Percentiles rank a stretch among this genome's conserved stretches.
Evolutionary conservation across 2,329 filamentous ascomycete genomes (phyloP).

Genomic region (Colletotrichum sp.): DNA sequence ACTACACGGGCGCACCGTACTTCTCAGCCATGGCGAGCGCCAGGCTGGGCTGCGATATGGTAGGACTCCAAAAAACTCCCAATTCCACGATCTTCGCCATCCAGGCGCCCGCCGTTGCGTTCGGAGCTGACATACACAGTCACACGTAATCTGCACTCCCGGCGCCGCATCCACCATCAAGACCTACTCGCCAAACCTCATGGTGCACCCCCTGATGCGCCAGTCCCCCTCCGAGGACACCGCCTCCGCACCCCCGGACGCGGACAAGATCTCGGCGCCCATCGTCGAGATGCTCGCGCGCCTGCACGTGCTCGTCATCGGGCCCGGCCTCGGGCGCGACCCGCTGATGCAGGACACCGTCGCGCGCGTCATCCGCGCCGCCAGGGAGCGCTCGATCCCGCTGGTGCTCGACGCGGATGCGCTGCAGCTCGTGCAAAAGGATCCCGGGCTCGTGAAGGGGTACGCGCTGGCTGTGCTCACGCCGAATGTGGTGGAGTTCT

Average conservation of each 20-base stretch:
- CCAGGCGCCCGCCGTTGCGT: rapidly evolving
- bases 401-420: slow-evolving; percentile 94
- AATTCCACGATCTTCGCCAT: not conserved
- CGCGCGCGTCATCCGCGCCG: slow-evolving; percentile 78
- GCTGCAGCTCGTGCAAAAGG: slow-evolving; percentile 75
- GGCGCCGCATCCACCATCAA: slow-evolving; percentile 90
- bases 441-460: slow-evolving; percentile 78
- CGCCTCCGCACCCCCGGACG: slow-evolving; percentile 54
- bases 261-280: slow-evolving; percentile 65
- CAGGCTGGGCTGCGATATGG: slow-evolving; percentile 88
- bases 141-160: slow-evolving; percentile 94
- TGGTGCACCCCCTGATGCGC: slow-evolving; percentile 97
- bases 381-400: slow-evolving; percentile 73
- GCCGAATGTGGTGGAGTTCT: slow-evolving; percentile 94
- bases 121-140: slow-evolving; percentile 50
- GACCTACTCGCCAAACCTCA: slow-evolving; percentile 95
- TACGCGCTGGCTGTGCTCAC: slow-evolving; percentile 88
- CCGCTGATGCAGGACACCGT: slow-evolving; percentile 88
- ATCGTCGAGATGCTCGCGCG: slow-evolving; percentile 84
- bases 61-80: slow-evolving; percentile 39
- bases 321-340: slow-evolving; percentile 90
- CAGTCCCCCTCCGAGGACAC: slow-evolving; percentile 60
- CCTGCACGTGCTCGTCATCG: slow-evolving; percentile 90
- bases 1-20: slow-evolving; percentile 97
- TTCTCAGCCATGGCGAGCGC: slow-evolving; percentile 98